Conservation (phyloP, 179 eudicot genomes). For the Spergularia azorica region DNA sequence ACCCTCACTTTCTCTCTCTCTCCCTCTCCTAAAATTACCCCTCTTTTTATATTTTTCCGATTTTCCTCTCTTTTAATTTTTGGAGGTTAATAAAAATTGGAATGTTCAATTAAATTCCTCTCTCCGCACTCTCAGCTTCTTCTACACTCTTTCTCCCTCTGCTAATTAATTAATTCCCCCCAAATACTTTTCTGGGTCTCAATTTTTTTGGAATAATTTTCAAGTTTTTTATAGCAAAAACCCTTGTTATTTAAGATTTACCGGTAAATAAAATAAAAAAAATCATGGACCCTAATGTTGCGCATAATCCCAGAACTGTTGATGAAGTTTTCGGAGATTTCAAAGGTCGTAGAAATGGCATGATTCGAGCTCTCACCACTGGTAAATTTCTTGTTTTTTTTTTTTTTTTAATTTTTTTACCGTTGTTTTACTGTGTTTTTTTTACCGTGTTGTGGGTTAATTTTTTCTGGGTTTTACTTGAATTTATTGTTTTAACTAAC, state of each 20-base stretch:
- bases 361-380: slow-evolving; percentile 73
- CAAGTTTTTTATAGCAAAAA: not conserved
- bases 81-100: no score
- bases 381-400: slow-evolving; percentile 33
- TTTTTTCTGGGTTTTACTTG: not conserved
- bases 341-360: slow-evolving; percentile 71
- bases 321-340: slow-evolving; percentile 82
- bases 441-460: not conserved
- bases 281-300: slow-evolving; percentile 46
- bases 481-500: not conserved
- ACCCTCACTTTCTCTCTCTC: no score
- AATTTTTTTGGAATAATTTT: not conserved
- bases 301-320: slow-evolving; percentile 70
- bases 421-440: not conserved
- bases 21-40: no score
- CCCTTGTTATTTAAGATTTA: not conserved
- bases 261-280: not conserved
- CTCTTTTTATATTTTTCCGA: no score
- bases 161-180: no score
- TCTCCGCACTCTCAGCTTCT: no score
- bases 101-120: no score
- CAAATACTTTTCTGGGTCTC: no score
- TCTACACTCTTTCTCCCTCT: no score
- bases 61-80: no score
- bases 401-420: not conserved